phyloP scores from a whole-genome alignment of 306 rosid genomes.

The Sindora glabra region DNA sequence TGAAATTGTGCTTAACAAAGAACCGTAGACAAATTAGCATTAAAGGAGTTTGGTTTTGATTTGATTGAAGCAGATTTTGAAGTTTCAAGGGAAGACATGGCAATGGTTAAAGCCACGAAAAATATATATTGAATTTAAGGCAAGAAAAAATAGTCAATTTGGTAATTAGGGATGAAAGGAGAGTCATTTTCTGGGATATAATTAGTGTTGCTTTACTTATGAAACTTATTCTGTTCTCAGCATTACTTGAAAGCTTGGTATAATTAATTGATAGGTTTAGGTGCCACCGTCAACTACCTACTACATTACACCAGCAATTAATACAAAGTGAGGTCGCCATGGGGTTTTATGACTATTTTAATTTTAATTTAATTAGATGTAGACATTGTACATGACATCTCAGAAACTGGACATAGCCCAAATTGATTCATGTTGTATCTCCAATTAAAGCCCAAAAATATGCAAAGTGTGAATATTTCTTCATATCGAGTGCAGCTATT shows the following conservation, averaged over 20 bases:
- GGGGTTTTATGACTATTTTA: not conserved
- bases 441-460: constrained; percentile 1
- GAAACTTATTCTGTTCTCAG: not conserved
- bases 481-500: not conserved
- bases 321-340: not conserved
- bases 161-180: constrained; percentile 3
- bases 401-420: not conserved
- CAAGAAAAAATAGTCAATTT: not conserved
- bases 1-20: no score
- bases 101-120: not conserved
- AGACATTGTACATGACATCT: not conserved
- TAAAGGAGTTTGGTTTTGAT: no score
- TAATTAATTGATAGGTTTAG: constrained; percentile 8
- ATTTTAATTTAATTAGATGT: not conserved
- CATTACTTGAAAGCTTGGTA: constrained; percentile 1
- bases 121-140: not conserved
- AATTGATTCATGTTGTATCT: not conserved
- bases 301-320: constrained; percentile 7
- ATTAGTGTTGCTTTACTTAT: constrained; percentile 11
- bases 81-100: not conserved
- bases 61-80: not conserved
- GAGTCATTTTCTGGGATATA: constrained; percentile 16
- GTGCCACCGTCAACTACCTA: constrained; percentile 19
- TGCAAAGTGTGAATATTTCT: not conserved
- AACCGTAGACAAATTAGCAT: no score